Evolutionary conservation across 2,329 filamentous ascomycete genomes (phyloP), one percentile per base, ranked within the genome.

Genomic region (Venturia aucupariae): DNA sequence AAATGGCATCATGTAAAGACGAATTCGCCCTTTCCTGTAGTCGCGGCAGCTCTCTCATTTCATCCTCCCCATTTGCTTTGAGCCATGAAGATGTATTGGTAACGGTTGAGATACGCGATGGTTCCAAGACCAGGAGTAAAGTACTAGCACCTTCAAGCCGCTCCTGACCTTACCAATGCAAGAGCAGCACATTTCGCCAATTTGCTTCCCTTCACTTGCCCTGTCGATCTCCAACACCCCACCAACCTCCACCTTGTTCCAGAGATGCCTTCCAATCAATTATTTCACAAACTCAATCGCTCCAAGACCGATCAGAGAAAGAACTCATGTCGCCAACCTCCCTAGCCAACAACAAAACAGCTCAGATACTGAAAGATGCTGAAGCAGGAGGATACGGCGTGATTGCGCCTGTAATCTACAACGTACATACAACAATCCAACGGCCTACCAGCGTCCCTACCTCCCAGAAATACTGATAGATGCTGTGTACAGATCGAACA

Each of bases 401-500:
- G 35, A 80, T 84, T 2, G 82, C 80, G 67, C 72, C 74, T 6
- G 73, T 75, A 38, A 72, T 72, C 71, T 75, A 65, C 60, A 62
- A 62, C 35, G 46, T 62, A 51, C n/a, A 24, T 27, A 38, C 54
- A 32, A 30, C 39, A n/a, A 15, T 13, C 5, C 39, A 24, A 39
- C 8, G 39, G 27, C 19, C 54, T 15, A 57, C 8, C 15, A 32
- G 19, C 5, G 22, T 57, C 22, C 38, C 19, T 27, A 15, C 75
- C 76, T 60, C 75, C 24, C 78, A 80, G 68, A 77, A 79, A 39
- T 84, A 84, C 68, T 82, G 78, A 48, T 78, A 84, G 38, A 81
- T 80, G 1, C 81, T 15, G 15, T 62, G 10, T n/a, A 27, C 86
- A 88, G 70, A 75, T 88, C 64, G 86, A 89, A 75, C 82, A 82